Percentiles rank a stretch among this genome's conserved stretches.
Conservation (phyloP, 2,329 filamentous ascomycete genomes). For the Penicillium sp. region DNA sequence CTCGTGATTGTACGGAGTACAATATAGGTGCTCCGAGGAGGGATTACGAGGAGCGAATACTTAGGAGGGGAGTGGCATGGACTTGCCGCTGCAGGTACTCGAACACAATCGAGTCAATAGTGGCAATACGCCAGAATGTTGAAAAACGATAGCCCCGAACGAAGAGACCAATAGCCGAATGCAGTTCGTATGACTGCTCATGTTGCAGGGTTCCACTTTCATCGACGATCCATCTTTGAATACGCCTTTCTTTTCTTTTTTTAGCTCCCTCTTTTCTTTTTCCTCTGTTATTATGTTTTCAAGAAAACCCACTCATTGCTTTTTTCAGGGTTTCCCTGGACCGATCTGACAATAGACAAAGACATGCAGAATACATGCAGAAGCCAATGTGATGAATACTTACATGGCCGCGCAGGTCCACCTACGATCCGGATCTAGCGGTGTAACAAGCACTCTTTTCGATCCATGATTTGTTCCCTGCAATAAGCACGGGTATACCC, state of each 20-base stretch:
- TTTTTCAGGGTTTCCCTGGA: neutral
- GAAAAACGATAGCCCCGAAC: constrained; percentile 6
- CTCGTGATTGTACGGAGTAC: constrained; percentile 5
- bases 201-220: constrained; percentile 12
- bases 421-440: constrained; percentile 24
- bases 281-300: neutral
- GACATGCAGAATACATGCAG: constrained; percentile 11
- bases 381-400: constrained; percentile 25
- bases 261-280: neutral
- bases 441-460: constrained; percentile 23
- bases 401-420: constrained; percentile 14
- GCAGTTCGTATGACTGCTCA: constrained; percentile 20
- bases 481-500: constrained; percentile 1
- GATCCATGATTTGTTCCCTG: constrained; percentile 5
- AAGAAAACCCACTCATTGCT: neutral
- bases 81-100: constrained; percentile 25
- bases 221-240: constrained; percentile 12
- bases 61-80: neutral
- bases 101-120: constrained; percentile 14
- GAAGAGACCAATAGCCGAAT: constrained; percentile 5
- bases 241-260: neutral
- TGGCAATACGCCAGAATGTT: neutral
- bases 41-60: too few species aligned
- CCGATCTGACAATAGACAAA: constrained; percentile 12
- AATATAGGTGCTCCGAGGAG: too few species aligned